Conservation (phyloP, 352 stramenopile genomes). For the Plasmopara viticola region DNA sequence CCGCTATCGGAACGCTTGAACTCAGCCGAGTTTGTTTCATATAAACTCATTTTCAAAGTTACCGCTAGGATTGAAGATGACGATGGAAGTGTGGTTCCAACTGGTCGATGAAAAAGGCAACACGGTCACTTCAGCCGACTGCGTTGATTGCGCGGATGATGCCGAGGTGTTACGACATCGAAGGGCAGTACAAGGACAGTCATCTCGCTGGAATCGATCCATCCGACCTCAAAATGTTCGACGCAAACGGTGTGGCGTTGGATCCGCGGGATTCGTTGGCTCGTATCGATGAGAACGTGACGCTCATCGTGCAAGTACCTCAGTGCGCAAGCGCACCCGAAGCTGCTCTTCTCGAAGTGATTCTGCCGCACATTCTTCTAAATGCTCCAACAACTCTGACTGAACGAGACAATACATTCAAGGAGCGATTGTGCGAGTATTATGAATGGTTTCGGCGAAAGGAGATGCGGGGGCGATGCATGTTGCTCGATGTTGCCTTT, state of each 20-base stretch:
- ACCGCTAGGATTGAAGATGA: neutral
- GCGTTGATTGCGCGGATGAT: neutral
- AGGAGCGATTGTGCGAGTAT: neutral
- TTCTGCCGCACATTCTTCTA: conserved; percentile 10
- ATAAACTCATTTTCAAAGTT: neutral
- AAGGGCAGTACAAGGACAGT: neutral
- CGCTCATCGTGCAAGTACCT: neutral
- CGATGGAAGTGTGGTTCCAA: conserved; percentile 1
- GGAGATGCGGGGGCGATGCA: conserved; percentile 17
- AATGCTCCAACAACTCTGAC: conserved; percentile 10
- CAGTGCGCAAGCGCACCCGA: neutral
- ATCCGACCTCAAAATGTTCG: neutral
- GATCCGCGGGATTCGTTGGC: neutral
- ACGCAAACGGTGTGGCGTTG: neutral
- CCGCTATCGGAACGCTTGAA: too few species aligned
- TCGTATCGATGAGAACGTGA: neutral
- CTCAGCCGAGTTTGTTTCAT: too few species aligned
- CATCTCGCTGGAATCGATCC: neutral
- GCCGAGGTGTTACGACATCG: neutral
- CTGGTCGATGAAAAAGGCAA: conserved; percentile 3
- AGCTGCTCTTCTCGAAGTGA: neutral
- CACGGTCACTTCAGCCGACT: neutral
- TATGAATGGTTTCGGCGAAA: conserved; percentile 11
- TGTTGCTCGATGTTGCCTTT: conserved; percentile 15
- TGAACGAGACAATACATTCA: conserved; percentile 7